Percentiles rank a stretch among this genome's conserved stretches.
Conservation (phyloP, 2,329 filamentous ascomycete genomes). For the Colletotrichum filicis region DNA sequence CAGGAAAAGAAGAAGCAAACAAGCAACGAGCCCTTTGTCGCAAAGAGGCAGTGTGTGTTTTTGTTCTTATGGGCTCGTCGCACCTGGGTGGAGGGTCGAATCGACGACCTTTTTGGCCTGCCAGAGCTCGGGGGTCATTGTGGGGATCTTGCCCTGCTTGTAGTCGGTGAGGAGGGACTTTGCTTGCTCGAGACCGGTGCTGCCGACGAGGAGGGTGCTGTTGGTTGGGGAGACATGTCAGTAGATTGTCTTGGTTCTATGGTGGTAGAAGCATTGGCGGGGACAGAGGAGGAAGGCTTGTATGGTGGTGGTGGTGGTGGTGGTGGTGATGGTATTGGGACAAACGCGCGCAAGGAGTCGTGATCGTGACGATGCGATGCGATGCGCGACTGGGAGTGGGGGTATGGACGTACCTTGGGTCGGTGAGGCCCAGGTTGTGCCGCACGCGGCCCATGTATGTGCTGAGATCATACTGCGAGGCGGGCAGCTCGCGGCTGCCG, state of each 20-base stretch:
- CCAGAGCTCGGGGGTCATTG: constrained; percentile 94
- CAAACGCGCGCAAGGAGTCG: background rate
- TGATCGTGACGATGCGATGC: background rate
- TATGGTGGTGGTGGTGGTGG: background rate
- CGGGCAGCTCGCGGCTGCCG: constrained; percentile 82
- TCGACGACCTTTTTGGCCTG: constrained; percentile 96
- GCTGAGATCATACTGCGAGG: constrained; percentile 89
- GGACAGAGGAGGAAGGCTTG: background rate
- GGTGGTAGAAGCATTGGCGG: background rate
- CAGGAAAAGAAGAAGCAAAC: background rate
- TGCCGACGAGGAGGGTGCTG: constrained; percentile 88
- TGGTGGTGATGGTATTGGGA: no score
- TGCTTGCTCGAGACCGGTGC: constrained; percentile 82
- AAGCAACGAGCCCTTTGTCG: background rate
- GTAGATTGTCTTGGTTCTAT: background rate
- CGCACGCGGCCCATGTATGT: constrained; percentile 96
- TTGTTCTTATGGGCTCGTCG: constrained; percentile 39
- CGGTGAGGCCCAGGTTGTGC: constrained; percentile 89
- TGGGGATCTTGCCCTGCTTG: constrained; percentile 81
- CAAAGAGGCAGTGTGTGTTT: background rate
- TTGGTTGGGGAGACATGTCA: background rate
- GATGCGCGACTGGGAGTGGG: background rate
- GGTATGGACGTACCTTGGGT: constrained; percentile 82
- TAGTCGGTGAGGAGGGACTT: constrained; percentile 85
- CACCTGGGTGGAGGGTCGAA: constrained; percentile 95